Conservation (phyloP, 371 early-diverging fungal genomes). For the Apophysomyces variabilis region DNA sequence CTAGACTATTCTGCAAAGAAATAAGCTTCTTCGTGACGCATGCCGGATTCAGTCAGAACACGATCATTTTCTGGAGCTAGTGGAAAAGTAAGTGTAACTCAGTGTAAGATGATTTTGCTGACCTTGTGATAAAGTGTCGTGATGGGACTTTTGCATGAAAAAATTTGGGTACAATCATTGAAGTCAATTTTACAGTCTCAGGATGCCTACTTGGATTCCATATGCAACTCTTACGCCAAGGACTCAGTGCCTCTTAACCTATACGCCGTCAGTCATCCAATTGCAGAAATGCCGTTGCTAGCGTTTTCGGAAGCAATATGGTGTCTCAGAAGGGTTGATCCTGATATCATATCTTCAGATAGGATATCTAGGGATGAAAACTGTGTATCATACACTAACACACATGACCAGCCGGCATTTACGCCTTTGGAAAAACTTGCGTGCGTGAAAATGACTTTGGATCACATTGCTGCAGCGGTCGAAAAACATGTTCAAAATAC, state of each 20-base stretch:
- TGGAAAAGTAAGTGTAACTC: constrained; percentile 58
- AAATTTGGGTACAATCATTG: constrained; percentile 63
- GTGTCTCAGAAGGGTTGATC: constrained; percentile 38
- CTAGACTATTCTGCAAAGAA: constrained; percentile 49
- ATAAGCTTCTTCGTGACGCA: constrained; percentile 42
- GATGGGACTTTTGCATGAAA: constrained; percentile 62
- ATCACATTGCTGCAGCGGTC: constrained; percentile 45
- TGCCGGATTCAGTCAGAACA: constrained; percentile 58
- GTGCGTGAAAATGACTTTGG: constrained; percentile 42
- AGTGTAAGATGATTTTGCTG: neutral
- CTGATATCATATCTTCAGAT: constrained; percentile 25
- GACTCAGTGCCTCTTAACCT: constrained; percentile 39
- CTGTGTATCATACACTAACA: neutral
- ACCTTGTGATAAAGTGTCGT: constrained; percentile 46
- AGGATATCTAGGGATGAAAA: constrained; percentile 16
- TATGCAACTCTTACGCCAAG: constrained; percentile 37
- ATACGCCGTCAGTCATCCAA: constrained; percentile 46
- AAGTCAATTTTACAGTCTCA: constrained; percentile 48
- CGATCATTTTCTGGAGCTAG: constrained; percentile 58
- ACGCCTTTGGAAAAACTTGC: constrained; percentile 55
- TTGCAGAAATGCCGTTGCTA: constrained; percentile 45
- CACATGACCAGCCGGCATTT: constrained; percentile 31
- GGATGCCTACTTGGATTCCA: constrained; percentile 41
- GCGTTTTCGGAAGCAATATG: constrained; percentile 39
- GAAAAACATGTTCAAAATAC: constrained; percentile 31